Base-by-base conservation (phyloP, 805 yeast species). In the Candida dendrica region DNA sequence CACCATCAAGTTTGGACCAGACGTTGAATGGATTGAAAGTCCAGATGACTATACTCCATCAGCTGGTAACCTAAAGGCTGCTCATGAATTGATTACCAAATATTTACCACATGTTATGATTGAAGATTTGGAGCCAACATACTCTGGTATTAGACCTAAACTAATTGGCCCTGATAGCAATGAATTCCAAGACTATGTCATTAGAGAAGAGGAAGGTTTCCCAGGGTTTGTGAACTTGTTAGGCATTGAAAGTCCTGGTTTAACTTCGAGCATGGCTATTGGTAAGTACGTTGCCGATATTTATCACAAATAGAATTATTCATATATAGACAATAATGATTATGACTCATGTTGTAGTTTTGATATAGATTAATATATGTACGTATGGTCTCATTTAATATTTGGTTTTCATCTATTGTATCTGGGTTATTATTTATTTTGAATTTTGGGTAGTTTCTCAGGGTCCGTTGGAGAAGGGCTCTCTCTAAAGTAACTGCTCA, bases 161-260 rank as follows among this genome's bases (percentile, higher is more conserved):
- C 54, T 87, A 15, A 52, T 65, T 1, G 74, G 75, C 0, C 69
- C 72, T 3, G 71, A 64, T 4, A 51, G 51, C 26, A 56, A 60
- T 19, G 59, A 57, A 34, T 84, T 85, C 60, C 77, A 78, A 36
- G 96, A 90, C 56, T 89, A 88, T 57, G 63, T 79, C 18, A 84
- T 89, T 27, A 61, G 76, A 41, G 77, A 83, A 52, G 93, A 85
- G 49, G 73, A 69, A 1, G 89, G 81, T 0, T 78, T 72, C 51
- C 81, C 81, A 2, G 95, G 95, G 1, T 89, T 87, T 53, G 73
- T 88, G 24, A 89, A 86, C 49, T 65, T 86, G 41, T 54, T 88
- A 35, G 95, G 91, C 1, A 88, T 89, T 13, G 97, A 89, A 58
- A 83, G 93, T 53, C 97, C 97, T 0, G 96, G 96, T 0, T 66